A percentile compares a stretch with the other conserved stretches of the same genome.
Evolutionary conservation across 2,329 filamentous ascomycete species (phyloP).

Genomic region (Trichoderma guizhouense): DNA sequence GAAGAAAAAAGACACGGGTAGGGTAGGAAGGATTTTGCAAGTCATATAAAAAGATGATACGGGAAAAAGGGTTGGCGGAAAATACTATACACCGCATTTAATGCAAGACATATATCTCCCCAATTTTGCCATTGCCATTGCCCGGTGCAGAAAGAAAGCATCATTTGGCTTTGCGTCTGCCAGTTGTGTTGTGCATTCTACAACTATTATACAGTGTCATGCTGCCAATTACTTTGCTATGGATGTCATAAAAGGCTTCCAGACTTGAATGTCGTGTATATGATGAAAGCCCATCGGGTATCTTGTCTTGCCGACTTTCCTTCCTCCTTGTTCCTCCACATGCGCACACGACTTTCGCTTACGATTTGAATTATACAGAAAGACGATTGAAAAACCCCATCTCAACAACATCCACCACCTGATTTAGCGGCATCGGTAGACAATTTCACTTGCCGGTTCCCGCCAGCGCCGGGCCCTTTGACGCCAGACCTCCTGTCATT

Average conservation of each 20-base stretch:
- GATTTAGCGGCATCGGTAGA: slow-evolving; percentile 38
- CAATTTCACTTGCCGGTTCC: slow-evolving; percentile 47
- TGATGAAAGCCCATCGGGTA: slow-evolving; percentile 21
- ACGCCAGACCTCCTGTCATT: slow-evolving; percentile 91
- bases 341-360: not conserved
- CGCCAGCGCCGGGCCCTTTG: slow-evolving; percentile 63
- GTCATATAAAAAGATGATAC: slow-evolving; percentile 14
- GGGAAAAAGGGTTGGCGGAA: slow-evolving; percentile 21
- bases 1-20: slow-evolving; percentile 19
- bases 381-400: not conserved
- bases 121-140: not conserved
- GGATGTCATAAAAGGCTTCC: not conserved
- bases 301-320: slow-evolving; percentile 20
- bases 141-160: not conserved
- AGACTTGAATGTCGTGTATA: not conserved
- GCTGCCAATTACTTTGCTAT: not conserved
- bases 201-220: slow-evolving; percentile 18
- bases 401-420: slow-evolving; percentile 47
- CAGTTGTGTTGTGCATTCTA: slow-evolving; percentile 31
- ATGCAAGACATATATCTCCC: slow-evolving; percentile 29
- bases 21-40: slow-evolving; percentile 14
- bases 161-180: slow-evolving; percentile 4
- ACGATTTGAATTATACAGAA: not conserved
- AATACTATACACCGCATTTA: slow-evolving; percentile 26
- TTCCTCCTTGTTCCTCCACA: not conserved